Base-by-base conservation (phyloP, 139 green algal genomes). In the Raphidocelis subcapitata region DNA sequence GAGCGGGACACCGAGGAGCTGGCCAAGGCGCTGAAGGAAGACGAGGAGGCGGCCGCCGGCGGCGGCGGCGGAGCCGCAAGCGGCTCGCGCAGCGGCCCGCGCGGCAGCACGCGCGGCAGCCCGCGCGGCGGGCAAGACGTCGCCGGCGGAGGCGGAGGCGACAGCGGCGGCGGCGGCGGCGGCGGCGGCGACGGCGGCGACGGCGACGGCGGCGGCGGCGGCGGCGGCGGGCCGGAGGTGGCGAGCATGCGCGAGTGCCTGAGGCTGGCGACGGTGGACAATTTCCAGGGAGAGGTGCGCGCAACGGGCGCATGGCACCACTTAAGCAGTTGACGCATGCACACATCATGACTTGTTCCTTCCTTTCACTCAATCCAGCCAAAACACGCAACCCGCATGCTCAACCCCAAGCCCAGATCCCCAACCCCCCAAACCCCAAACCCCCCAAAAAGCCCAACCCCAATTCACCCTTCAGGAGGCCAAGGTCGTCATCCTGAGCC, bases 251-350 rank as follows among this genome's bases (percentile, higher is more conserved):
- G 49, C 35, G 65, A 33, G 67, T 82, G 47, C 35, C 16, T 94
- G 5, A 62, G 90, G 18, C 57, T 87, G 41, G 87, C 88, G 15
- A 93, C 90, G 8, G 77, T 95, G 46, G 90, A 94, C 82, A 94
- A 94, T 76, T 94, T 86, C 71, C 84, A 87, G 73, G 80, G 41
- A 49, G 41, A 12, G 41, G 41, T 49, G 41, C 41, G n/a, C 41
- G 41, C 8, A 20, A 12, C 41, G 41, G 41, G 8, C 41, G 41
- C 41, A 12, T 49, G 8, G 41, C 41, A 49, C 8, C 41, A 12
- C 41, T 49, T 49, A n/a, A n/a, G n/a, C n/a, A n/a, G n/a, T n/a
- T n/a, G n/a, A n/a, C n/a, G n/a, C n/a, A n/a, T n/a, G n/a, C n/a
- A n/a, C n/a, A n/a, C n/a, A n/a, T n/a, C n/a, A n/a, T n/a, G n/a